Evolutionary conservation across 257 asterid genomes (phyloP).

Genomic region (Fraxinus quadrangulata): DNA sequence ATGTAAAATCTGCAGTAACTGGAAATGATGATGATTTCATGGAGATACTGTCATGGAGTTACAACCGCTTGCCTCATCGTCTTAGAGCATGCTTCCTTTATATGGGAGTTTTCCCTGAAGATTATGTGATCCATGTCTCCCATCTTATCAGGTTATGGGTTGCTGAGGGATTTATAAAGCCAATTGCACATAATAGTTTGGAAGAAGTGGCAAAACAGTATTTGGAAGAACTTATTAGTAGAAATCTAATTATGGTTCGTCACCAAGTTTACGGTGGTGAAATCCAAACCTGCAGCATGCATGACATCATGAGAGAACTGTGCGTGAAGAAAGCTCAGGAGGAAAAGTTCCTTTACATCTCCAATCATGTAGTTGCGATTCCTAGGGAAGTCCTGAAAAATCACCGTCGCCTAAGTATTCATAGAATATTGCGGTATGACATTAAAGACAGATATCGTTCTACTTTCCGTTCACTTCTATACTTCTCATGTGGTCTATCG

Average conservation of each 20-base stretch:
- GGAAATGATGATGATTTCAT: slow-evolving; percentile 10
- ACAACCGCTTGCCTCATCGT: slow-evolving; percentile 17
- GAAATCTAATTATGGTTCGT: slow-evolving; percentile 2
- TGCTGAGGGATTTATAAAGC: slow-evolving; percentile 20
- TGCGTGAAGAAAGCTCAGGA: background rate
- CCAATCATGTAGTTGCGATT: background rate
- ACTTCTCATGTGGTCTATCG: background rate
- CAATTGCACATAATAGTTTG: background rate
- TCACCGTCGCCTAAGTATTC: background rate
- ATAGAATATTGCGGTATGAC: background rate
- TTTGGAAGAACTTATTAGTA: background rate
- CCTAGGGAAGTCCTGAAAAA: background rate
- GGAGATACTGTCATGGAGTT: slow-evolving; percentile 30
- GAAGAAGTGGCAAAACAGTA: background rate
- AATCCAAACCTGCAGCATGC: background rate
- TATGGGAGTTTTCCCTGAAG: slow-evolving; percentile 22
- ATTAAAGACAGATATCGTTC: background rate
- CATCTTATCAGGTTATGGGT: slow-evolving; percentile 22
- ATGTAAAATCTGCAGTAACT: too few relatives aligned
- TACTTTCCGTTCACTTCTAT: background rate
- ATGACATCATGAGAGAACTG: slow-evolving; percentile 4
- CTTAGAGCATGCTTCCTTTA: slow-evolving; percentile 20
- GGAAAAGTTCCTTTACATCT: background rate
- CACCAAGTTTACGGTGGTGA: background rate
- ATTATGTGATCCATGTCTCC: background rate